Evolutionary conservation across 2,329 filamentous ascomycete genomes (phyloP).

Genomic region (Alternaria panax): DNA sequence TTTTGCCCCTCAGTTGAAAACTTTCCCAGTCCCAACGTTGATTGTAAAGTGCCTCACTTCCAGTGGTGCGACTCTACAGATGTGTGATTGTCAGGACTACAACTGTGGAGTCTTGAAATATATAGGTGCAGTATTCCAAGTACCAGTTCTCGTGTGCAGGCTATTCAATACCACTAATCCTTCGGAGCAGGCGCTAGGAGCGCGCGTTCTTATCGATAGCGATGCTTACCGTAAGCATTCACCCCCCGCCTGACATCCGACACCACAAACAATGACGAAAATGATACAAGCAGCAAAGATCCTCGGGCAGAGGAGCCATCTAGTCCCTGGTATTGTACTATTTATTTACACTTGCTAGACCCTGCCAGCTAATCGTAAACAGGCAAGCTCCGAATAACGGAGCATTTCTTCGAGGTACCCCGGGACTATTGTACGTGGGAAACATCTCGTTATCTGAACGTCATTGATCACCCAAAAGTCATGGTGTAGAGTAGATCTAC

Average conservation of each 20-base stretch:
- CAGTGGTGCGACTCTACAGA: background rate
- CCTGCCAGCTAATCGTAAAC: constrained; percentile 6
- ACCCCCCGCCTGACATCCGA: constrained; percentile 15
- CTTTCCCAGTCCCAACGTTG: constrained; percentile 13
- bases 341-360: background rate
- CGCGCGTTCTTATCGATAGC: constrained; percentile 31
- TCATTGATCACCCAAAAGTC: no score
- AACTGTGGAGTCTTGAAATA: background rate
- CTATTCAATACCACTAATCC: constrained; percentile 1
- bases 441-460: background rate
- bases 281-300: constrained; percentile 57
- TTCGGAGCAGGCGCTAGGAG: constrained; percentile 27
- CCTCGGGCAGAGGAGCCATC: constrained; percentile 54
- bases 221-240: constrained; percentile 11
- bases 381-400: constrained; percentile 79
- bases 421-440: constrained; percentile 67
- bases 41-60: background rate
- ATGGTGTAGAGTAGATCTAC: background rate
- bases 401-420: constrained; percentile 87
- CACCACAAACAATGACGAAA: constrained; percentile 17
- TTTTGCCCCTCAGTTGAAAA: constrained; percentile 33
- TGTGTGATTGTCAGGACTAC: no score
- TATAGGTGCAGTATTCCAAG: background rate
- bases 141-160: background rate
- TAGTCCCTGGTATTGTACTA: constrained; percentile 51